Evolutionary conservation across 139 green algal species (phyloP), one percentile per base, ranked within the genome.

Genomic region (Chlorella vulgaris): DNA sequence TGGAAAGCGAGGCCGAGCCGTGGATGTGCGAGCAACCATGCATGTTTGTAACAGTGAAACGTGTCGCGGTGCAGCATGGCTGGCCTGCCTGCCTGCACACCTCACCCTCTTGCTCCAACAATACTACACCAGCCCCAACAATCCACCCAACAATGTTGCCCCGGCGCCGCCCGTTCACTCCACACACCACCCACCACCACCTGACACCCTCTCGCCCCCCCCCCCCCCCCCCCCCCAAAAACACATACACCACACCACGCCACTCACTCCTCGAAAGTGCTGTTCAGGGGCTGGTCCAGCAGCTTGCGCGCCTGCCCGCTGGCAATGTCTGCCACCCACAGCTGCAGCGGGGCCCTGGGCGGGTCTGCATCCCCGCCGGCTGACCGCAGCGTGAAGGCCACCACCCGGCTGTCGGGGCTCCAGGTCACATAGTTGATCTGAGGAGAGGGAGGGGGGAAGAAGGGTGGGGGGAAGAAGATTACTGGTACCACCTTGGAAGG

Each of bases 251-350:
- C 55, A 5, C 8, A 15, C 55, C 21, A n/a, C 31, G n/a, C 35
- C 38, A 26, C 79, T 82, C 82, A 93, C 74, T 89, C 83, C 36
- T 90, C 84, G 74, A 93, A 95, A 40, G 90, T 85, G 22, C 81
- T 88, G 81, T 93, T 94, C 24, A 95, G 70, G 36, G 65, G n/a
- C 28, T 58, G 58, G 18, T 85, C 74, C 53, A 94, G 68, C 36
- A 96, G 75, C 50, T 83, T 67, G 33, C 89, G 83, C 0, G 94
- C 91, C 78, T 86, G 42, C 55, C 89, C 83, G 0, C 89, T 94
- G 7, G 82, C 80, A 6, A 90, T 81, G 78, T 98, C 93, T 1
- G 94, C 96, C 21, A 98, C 86, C 94, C 94, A 99, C 35, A 99
- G 89, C 85, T 94, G 73, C 84, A 97, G 86, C 13, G 95, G 92